Evolutionary conservation across 208 protist species (phyloP).

Genomic region (Crithidia acanthocephali): DNA sequence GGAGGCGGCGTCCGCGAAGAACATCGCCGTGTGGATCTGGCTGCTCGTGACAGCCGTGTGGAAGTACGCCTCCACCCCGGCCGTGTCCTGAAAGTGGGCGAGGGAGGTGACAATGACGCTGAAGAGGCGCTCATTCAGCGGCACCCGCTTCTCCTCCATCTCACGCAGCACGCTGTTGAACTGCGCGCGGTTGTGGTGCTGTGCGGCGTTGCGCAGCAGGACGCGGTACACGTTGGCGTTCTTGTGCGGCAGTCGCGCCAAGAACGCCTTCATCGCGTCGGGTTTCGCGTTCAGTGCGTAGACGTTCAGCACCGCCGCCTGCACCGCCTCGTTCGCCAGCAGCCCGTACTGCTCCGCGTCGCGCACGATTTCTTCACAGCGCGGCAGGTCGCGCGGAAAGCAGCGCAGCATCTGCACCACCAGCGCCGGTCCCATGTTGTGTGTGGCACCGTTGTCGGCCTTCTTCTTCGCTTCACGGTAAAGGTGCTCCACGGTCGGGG

Average conservation of each 20-base stretch:
- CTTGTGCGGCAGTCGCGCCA: slow-evolving; percentile 64
- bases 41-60: slow-evolving; percentile 54
- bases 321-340: slow-evolving; percentile 68
- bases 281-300: slow-evolving; percentile 62
- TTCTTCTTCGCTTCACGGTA: slow-evolving; percentile 77
- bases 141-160: slow-evolving; percentile 44
- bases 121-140: slow-evolving; percentile 79
- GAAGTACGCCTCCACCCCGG: slow-evolving; percentile 68
- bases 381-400: slow-evolving; percentile 49
- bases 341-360: slow-evolving; percentile 78
- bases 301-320: slow-evolving; percentile 76
- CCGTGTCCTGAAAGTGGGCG: slow-evolving; percentile 69
- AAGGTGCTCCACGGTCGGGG: slow-evolving; percentile 63
- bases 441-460: slow-evolving; percentile 33
- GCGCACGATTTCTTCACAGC: slow-evolving; percentile 58
- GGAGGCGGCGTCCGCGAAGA: slow-evolving; percentile 82
- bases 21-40: slow-evolving; percentile 57
- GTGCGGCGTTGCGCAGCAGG: slow-evolving; percentile 75
- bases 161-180: slow-evolving; percentile 69
- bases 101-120: slow-evolving; percentile 74
- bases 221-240: slow-evolving; percentile 78
- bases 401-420: slow-evolving; percentile 73
- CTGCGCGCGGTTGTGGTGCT: slow-evolving; percentile 47
- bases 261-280: slow-evolving; percentile 61
- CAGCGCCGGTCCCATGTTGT: slow-evolving; percentile 52